Evolutionary conservation across 2,329 filamentous ascomycete species (phyloP), one percentile per base, ranked within the genome.

Genomic region (Neonectria ditissima): DNA sequence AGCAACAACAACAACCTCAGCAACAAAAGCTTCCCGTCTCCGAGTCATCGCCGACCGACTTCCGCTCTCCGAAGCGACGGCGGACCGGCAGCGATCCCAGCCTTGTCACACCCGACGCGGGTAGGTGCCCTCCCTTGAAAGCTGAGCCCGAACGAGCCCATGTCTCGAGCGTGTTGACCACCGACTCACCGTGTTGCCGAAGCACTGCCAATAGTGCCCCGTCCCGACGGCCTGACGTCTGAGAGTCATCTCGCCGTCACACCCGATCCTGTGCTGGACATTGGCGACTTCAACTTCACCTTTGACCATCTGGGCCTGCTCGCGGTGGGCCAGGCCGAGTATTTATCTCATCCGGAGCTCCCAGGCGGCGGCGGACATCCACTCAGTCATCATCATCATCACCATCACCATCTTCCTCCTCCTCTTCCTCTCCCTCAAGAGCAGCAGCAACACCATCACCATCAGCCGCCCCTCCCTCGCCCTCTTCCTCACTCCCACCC

Each of bases 61-160:
- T 68, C 66, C 75, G 77, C 61, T 79, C 78, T 50, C 79, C 78
- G 51, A 80, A 80, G 69, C 73, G 79, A 61, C 74, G 76, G 62
- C 74, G 78, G 60, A 80, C 77, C 41, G 73, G 72, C 50, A 76
- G 71, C 57, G 75, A 78, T 66, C 67, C 71, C 67, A 73, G 66
- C 63, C 68, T 77, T 71, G 73, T 76, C 58, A 71, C 74, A 73
- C 74, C 73, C 72, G 75, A 80, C 62, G 47, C 75, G 68, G 74
- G 79, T 80, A 78, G 59, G 79, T 77, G 71, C 66, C 62, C 55
- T 53, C 43, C 50, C 57, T 56, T 45, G 50, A n/a, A n/a, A 37
- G 45, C 22, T 48, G 43, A 48, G 37, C 32, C 32, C 54, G 44
- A 37, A 24, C 30, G 43, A 61, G 48, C 44, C 47, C 54, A 55